Evolutionary conservation across 2,329 filamentous ascomycete species (phyloP).

Genomic region (Colletotrichum paranaense): DNA sequence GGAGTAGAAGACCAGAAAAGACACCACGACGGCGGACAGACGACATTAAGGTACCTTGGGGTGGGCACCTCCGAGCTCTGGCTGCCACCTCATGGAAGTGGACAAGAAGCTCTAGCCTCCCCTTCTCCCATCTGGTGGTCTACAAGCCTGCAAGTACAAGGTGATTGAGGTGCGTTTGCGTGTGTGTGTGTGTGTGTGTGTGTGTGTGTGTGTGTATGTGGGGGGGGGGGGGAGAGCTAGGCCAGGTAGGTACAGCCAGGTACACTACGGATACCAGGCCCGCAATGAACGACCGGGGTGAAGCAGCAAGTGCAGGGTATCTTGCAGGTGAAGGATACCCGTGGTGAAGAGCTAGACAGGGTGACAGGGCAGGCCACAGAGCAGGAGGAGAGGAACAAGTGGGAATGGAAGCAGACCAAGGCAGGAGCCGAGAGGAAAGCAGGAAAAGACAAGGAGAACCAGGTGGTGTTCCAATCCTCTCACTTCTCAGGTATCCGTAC

Average conservation of each 20-base stretch:
- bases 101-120: constrained; percentile 1
- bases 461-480: background rate
- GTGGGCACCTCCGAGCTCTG: background rate
- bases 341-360: background rate
- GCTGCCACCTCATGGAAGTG: background rate
- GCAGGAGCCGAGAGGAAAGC: constrained; percentile 7
- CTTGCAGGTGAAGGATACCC: background rate
- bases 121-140: background rate
- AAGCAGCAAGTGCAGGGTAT: background rate
- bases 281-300: constrained; percentile 12
- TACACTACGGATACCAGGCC: constrained; percentile 2
- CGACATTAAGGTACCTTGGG: constrained; percentile 19
- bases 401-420: constrained; percentile 20
- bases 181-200: background rate
- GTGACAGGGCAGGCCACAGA: background rate
- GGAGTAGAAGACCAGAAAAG: background rate
- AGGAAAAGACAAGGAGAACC: background rate
- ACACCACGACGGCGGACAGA: background rate
- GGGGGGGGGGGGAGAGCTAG: background rate
- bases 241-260: too few relatives aligned
- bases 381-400: background rate
- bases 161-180: too few relatives aligned
- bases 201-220: too few relatives aligned
- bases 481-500: background rate
- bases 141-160: too few relatives aligned